phyloP scores from a whole-genome alignment of 257 asterid genomes.

The Fraxinus anomala region DNA sequence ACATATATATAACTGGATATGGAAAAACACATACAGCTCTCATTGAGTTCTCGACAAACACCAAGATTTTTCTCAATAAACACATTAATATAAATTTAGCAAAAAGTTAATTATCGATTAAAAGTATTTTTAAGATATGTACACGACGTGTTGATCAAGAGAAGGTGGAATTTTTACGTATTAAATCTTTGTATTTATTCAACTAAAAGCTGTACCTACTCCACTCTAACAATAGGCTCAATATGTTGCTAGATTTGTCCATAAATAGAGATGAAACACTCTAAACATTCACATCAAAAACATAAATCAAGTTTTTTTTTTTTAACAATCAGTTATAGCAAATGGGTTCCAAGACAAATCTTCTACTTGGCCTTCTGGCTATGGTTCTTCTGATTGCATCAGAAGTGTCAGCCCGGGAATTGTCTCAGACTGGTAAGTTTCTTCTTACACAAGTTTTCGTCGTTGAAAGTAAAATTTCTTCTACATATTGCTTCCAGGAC shows the following conservation, averaged over 20 bases:
- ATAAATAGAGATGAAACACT: constrained; percentile 18
- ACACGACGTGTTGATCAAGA: too few species aligned
- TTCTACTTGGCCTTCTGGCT: constrained; percentile 25
- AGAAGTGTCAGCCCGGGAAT: constrained; percentile 21
- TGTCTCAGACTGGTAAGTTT: constrained; percentile 8
- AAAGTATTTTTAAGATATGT: too few species aligned
- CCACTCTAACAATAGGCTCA: background rate
- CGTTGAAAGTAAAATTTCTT: background rate
- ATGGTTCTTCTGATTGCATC: constrained; percentile 22
- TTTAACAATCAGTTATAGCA: background rate
- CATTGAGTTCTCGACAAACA: too few species aligned
- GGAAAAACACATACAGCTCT: too few species aligned
- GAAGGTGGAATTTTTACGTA: too few species aligned
- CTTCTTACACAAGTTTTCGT: background rate
- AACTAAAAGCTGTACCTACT: constrained; percentile 17
- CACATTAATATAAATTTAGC: too few species aligned
- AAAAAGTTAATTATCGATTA: too few species aligned
- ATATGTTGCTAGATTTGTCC: constrained; percentile 14
- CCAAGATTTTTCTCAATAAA: too few species aligned
- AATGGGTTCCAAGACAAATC: constrained; percentile 28
- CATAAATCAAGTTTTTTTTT: background rate
- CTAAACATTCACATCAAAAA: constrained; percentile 19
- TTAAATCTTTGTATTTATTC: background rate
- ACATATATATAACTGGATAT: too few species aligned
- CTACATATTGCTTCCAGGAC: too few species aligned